phyloP scores from a whole-genome alignment of 441 rosid species.

The Codiaeum variegatum region DNA sequence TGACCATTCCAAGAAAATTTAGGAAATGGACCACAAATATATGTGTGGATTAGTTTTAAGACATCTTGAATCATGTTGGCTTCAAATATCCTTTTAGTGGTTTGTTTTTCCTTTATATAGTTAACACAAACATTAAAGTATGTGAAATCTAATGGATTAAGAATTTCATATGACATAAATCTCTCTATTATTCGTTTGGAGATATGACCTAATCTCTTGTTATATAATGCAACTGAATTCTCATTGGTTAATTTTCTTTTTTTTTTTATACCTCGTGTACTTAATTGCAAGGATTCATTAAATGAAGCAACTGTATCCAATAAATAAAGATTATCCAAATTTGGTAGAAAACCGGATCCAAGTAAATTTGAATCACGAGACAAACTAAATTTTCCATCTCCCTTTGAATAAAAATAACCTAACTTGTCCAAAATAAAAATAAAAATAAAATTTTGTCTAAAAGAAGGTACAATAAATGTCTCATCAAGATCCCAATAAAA shows the following conservation, averaged over 20 bases:
- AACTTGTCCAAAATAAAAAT: slow-evolving; percentile 6
- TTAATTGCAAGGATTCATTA: background rate
- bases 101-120: background rate
- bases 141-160: background rate
- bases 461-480: slow-evolving; percentile 16
- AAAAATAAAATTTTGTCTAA: slow-evolving; percentile 15
- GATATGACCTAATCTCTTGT: slow-evolving; percentile 1
- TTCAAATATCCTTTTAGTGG: background rate
- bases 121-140: too few relatives aligned
- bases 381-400: background rate
- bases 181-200: background rate
- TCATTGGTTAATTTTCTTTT: too few relatives aligned
- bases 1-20: background rate
- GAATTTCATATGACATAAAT: background rate
- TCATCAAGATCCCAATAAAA: slow-evolving; percentile 1
- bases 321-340: too few relatives aligned
- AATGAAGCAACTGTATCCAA: too few relatives aligned
- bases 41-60: background rate
- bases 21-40: background rate
- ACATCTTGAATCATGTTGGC: background rate
- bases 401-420: slow-evolving; percentile 6
- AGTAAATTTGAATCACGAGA: background rate
- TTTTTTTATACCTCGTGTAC: background rate
- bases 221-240: background rate
- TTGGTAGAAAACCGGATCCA: background rate